Evolutionary conservation across 495 filamentous ascomycete genomes (phyloP).

Genomic region (Aspergillus baeticus): DNA sequence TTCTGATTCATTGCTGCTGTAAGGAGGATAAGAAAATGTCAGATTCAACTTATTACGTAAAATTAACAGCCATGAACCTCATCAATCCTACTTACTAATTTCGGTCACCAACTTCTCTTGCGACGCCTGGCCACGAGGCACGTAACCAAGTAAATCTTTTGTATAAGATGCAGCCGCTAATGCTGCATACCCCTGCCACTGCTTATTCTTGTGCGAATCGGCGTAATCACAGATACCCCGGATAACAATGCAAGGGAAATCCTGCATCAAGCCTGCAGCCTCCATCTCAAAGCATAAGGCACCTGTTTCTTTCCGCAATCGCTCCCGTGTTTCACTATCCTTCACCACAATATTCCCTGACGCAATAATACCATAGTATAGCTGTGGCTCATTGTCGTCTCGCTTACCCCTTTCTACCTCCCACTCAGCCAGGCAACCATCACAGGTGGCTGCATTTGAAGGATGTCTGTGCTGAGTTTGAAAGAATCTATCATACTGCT

Average conservation of each 20-base stretch:
- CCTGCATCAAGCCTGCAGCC: background rate
- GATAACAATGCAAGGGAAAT: background rate
- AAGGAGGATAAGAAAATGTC: too few relatives aligned
- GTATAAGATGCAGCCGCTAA: background rate
- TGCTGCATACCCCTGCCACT: background rate
- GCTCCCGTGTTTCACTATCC: background rate
- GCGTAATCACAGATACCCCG: slow-evolving; percentile 5
- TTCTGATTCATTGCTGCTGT: too few relatives aligned
- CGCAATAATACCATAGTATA: background rate
- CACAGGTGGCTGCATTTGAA: background rate
- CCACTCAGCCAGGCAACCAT: background rate
- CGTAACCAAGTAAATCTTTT: background rate
- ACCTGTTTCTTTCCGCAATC: background rate
- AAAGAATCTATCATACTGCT: too few relatives aligned
- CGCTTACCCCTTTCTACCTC: background rate
- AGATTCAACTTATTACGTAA: too few relatives aligned
- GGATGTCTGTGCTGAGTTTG: background rate
- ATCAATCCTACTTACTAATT: too few relatives aligned
- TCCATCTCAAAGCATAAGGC: slow-evolving; percentile 1
- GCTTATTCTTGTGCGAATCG: slow-evolving; percentile 1
- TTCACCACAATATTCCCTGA: slow-evolving; percentile 1
- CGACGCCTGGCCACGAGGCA: too few relatives aligned
- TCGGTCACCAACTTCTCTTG: too few relatives aligned
- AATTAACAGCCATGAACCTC: too few relatives aligned
- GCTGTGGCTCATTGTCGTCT: background rate